These are phyloP conservation scores for Botrytis aclada DNA, from an alignment of 2,329 filamentous ascomycete genomes.

Conservation along the genomic window DNA sequence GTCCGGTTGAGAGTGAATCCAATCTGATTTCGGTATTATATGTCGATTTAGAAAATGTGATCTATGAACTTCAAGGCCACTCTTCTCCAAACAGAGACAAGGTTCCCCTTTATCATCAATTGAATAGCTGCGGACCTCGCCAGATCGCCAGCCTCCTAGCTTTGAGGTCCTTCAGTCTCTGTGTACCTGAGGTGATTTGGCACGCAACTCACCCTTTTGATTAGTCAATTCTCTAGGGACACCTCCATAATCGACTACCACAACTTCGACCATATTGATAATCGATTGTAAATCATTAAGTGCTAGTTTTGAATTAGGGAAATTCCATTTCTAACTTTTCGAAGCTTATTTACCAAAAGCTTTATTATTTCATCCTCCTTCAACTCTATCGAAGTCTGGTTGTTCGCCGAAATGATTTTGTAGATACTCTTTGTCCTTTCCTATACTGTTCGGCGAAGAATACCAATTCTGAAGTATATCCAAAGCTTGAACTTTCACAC, in stretches of 20 bases:
- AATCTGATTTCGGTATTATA: neutral
- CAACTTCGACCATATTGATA: neutral
- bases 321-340: neutral
- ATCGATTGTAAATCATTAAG: neutral
- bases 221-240: neutral
- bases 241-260: constrained; percentile 1
- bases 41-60: neutral
- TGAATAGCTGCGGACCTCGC: neutral
- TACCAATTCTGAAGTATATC: neutral
- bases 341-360: neutral
- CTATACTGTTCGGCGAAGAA: neutral
- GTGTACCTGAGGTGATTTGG: neutral
- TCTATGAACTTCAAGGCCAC: neutral
- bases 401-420: neutral
- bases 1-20: neutral
- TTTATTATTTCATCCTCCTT: neutral
- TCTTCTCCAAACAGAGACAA: neutral
- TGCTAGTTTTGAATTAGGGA: neutral
- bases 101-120: neutral
- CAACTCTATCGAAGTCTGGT: neutral
- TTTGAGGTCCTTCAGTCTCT: neutral
- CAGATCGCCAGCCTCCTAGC: neutral
- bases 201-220: neutral
- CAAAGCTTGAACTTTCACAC: neutral
- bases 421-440: neutral